Evolutionary conservation across 2,329 filamentous ascomycete genomes (phyloP).

Genomic region (Penicillium italicum): DNA sequence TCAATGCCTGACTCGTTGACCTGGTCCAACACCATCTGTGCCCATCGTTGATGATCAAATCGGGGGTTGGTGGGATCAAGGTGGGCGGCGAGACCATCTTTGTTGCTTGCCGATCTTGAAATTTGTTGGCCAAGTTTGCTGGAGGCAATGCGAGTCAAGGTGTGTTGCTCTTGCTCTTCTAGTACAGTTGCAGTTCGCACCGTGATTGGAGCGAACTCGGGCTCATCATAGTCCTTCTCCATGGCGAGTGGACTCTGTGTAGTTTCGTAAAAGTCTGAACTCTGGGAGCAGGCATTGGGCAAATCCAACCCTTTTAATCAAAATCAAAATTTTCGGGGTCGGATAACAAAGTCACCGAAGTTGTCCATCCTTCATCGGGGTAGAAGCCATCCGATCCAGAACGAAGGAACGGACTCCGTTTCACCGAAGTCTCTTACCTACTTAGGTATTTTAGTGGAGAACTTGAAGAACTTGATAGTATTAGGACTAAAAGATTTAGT

Average conservation of each 20-base stretch:
- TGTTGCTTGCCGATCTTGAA: slow-evolving; percentile 14
- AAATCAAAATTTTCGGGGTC: not conserved
- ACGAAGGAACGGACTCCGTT: slow-evolving; percentile 2
- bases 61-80: slow-evolving; percentile 22
- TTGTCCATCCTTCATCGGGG: not conserved
- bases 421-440: not conserved
- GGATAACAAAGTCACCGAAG: not conserved
- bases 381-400: not conserved
- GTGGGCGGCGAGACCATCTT: slow-evolving; percentile 17
- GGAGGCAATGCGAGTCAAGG: slow-evolving; percentile 23
- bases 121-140: slow-evolving; percentile 21
- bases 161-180: slow-evolving; percentile 16
- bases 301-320: not conserved
- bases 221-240: slow-evolving; percentile 13
- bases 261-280: not conserved
- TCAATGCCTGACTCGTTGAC: slow-evolving; percentile 23
- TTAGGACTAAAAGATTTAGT: too few relatives aligned
- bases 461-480: too few relatives aligned
- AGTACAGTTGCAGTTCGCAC: slow-evolving; percentile 6
- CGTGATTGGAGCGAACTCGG: slow-evolving; percentile 20
- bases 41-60: slow-evolving; percentile 29
- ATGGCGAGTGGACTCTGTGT: not conserved
- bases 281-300: not conserved
- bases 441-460: too few relatives aligned
- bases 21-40: slow-evolving; percentile 20